Conservation (phyloP, 1,284 basidiomycete genomes). For the Sutorius eximius region DNA sequence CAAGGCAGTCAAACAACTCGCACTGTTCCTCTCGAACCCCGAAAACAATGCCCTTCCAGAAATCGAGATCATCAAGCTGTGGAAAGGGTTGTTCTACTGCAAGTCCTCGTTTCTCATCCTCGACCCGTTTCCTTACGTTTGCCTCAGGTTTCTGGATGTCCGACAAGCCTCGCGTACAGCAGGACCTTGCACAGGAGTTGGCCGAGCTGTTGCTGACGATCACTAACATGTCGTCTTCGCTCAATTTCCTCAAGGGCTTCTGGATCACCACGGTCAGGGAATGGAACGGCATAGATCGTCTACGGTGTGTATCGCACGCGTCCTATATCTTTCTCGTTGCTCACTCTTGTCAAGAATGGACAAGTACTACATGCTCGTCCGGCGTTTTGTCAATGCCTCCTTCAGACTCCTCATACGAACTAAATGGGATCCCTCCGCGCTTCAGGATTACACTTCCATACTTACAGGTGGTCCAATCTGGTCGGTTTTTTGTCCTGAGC, state of each 20-base stretch:
- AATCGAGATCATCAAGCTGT: constrained; percentile 86
- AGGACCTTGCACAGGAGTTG: constrained; percentile 84
- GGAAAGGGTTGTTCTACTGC: constrained; percentile 99
- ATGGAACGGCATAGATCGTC: constrained; percentile 89
- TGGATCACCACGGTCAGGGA: constrained; percentile 89
- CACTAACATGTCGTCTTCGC: constrained; percentile 54
- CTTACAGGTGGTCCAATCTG: constrained; percentile 77
- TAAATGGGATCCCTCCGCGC: constrained; percentile 62
- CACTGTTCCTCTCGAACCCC: constrained; percentile 71
- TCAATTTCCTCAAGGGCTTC: constrained; percentile 84
- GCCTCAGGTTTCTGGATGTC: constrained; percentile 96
- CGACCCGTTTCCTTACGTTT: constrained; percentile 6
- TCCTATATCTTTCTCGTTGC: constrained; percentile 1
- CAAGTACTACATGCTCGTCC: constrained; percentile 95
- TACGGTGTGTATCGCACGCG: constrained; percentile 56
- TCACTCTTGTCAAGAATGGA: constrained; percentile 67
- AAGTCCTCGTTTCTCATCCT: constrained; percentile 28
- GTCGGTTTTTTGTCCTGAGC: constrained; percentile 43
- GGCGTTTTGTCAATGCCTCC: constrained; percentile 83
- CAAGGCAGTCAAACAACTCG: constrained; percentile 79
- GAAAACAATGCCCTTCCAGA: constrained; percentile 57
- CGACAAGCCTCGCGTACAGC: constrained; percentile 96
- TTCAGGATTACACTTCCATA: constrained; percentile 68
- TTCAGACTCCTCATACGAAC: constrained; percentile 77
- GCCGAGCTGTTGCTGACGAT: constrained; percentile 80